These are phyloP conservation scores for Euphorbia schlechtendalii DNA, from an alignment of 441 rosid genomes.

Conservation along the genomic window DNA sequence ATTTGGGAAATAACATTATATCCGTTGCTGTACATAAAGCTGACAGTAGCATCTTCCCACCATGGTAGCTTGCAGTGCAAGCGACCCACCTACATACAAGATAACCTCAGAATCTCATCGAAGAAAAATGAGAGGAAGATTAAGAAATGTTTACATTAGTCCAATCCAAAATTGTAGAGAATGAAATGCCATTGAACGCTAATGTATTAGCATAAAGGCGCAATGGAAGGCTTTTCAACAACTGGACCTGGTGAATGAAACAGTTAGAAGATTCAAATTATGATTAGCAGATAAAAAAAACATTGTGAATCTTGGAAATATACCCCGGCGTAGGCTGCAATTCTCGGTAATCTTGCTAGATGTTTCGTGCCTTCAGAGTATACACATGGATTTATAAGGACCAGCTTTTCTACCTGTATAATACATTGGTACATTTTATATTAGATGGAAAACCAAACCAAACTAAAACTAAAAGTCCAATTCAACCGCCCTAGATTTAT, in stretches of 20 bases:
- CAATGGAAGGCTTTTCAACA: slow-evolving; percentile 62
- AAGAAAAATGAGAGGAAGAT: neutral
- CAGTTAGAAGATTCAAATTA: neutral
- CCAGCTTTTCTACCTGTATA: slow-evolving; percentile 66
- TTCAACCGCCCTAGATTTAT: neutral
- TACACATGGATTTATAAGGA: slow-evolving; percentile 79
- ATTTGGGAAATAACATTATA: slow-evolving; percentile 57
- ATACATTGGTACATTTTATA: neutral
- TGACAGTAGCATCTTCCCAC: slow-evolving; percentile 76
- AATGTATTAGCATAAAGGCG: slow-evolving; percentile 51
- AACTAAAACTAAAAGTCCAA: neutral
- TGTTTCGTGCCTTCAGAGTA: slow-evolving; percentile 79
- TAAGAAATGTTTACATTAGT: slow-evolving; percentile 42
- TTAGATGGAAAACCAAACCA: neutral
- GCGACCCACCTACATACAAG: slow-evolving; percentile 50
- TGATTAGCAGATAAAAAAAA: neutral
- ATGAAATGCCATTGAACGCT: slow-evolving; percentile 45
- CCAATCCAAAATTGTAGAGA: slow-evolving; percentile 64
- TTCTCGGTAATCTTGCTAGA: slow-evolving; percentile 61
- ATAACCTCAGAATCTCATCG: neutral
- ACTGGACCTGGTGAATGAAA: slow-evolving; percentile 35
- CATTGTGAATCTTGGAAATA: slow-evolving; percentile 11
- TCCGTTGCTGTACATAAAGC: slow-evolving; percentile 72
- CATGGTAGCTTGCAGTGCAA: slow-evolving; percentile 75
- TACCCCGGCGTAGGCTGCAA: slow-evolving; percentile 80